Base-by-base conservation (phyloP, 73 alveolate species). In the Durusdinium trenchii region DNA sequence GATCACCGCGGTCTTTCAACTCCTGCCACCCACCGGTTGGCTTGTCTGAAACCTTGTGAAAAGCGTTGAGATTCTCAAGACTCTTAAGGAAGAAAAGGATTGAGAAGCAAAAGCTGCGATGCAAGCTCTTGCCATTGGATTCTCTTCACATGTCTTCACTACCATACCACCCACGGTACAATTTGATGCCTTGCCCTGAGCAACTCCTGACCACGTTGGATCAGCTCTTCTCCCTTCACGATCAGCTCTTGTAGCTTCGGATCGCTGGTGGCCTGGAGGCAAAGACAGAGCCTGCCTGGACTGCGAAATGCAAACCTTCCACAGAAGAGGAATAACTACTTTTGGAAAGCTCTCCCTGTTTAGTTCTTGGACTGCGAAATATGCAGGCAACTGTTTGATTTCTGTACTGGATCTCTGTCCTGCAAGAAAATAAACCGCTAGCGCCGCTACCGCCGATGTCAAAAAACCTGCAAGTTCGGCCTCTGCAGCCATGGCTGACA, bases 401-500 rank as follows among this genome's bases (percentile, higher is more conserved):
- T 73, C 32, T 73, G 85, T 9, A 62, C 32, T 54, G 43, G 52
- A 73, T 35, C 51, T n/a, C 35, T 35, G 85, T 52, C 51, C 51
- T 75, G 84, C 32, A 57, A 57, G 69, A 57, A 32, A 32, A 0
- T 60, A 32, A 32, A 23, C 30, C n/a, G n/a, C n/a, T n/a, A n/a
- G n/a, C n/a, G 18, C 30, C 73, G 73, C 73, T 23, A 32, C 18
- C 1, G 69, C 12, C 32, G 69, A 23, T 57, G 69, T 57, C 69
- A 57, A 57, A 57, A 57, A 57, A 57, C 69, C 12, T 16, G 69
- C 26, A 4, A 46, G 7, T 7, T 18, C 71, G 7, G 91, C 91
- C 91, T 81, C 91, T 81, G 91, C 91, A 48, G 91, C 91, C 91
- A 81, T 81, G 35, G 91, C 91, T 67, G 69, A 28, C 50, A 81